Evolutionary conservation across 495 filamentous ascomycete species (phyloP).

Genomic region (Eremomyces bilateralis): DNA sequence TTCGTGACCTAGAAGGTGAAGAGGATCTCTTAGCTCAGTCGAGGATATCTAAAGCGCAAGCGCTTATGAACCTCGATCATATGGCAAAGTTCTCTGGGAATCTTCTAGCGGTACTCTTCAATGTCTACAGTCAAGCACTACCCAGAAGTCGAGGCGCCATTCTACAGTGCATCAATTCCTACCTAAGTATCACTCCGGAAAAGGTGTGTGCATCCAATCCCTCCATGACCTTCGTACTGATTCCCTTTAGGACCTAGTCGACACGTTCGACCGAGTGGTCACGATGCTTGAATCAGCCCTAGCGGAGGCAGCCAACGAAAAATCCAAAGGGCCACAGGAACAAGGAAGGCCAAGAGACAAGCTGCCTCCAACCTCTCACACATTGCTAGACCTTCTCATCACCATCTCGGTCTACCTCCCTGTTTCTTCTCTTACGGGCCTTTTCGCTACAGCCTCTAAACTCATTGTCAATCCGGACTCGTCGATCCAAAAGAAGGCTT

Average conservation of each 20-base stretch:
- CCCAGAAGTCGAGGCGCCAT: constrained; percentile 81
- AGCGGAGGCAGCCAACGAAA: constrained; percentile 26
- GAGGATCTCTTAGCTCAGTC: constrained; percentile 47
- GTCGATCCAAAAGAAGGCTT: constrained; percentile 97
- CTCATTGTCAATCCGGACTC: constrained; percentile 65
- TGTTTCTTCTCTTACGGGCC: constrained; percentile 49
- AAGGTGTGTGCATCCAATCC: constrained; percentile 20
- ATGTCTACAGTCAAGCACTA: constrained; percentile 88
- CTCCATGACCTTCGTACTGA: constrained; percentile 6
- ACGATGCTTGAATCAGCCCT: constrained; percentile 61
- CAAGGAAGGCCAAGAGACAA: constrained; percentile 27
- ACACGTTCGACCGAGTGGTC: constrained; percentile 70
- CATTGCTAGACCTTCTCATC: constrained; percentile 86
- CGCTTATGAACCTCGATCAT: constrained; percentile 56
- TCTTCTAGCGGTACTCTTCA: constrained; percentile 83
- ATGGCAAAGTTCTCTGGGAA: constrained; percentile 63
- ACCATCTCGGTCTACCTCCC: constrained; percentile 88
- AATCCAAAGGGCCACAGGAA: constrained; percentile 35
- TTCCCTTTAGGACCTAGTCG: constrained; percentile 45
- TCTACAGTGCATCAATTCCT: constrained; percentile 81
- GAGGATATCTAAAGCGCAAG: constrained; percentile 50
- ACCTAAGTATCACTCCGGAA: constrained; percentile 64
- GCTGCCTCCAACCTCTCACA: constrained; percentile 87
- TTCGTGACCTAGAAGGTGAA: constrained; percentile 34
- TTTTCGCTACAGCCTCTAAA: constrained; percentile 64